Percentiles rank a stretch among this genome's conserved stretches.
Evolutionary conservation across 495 filamentous ascomycete genomes (phyloP).

Genomic region (Friedmanniomyces simplex): DNA sequence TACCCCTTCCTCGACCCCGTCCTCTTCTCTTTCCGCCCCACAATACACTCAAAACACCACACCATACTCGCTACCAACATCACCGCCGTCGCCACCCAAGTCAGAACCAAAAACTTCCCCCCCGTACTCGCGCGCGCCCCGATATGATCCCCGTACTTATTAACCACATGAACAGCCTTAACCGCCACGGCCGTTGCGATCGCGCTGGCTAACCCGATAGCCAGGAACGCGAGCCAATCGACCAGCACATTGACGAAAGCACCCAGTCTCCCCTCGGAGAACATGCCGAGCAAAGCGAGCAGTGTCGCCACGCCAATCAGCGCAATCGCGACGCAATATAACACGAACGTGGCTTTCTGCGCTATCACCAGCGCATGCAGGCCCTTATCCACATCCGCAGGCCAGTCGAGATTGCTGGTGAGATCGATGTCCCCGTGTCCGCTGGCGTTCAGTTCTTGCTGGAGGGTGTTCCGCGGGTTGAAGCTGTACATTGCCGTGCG

Average conservation of each 20-base stretch:
- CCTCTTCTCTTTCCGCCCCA: not conserved
- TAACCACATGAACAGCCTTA: constrained; percentile 47
- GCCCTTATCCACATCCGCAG: constrained; percentile 48
- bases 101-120: constrained; percentile 47
- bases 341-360: constrained; percentile 45
- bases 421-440: constrained; percentile 46
- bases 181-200: constrained; percentile 51
- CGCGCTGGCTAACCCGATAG: constrained; percentile 50
- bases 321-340: constrained; percentile 54
- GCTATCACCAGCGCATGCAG: constrained; percentile 40
- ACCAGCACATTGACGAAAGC: constrained; percentile 38
- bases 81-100: constrained; percentile 46
- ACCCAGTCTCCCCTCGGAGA: constrained; percentile 31
- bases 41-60: constrained; percentile 31
- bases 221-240: constrained; percentile 36
- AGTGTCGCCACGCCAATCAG: constrained; percentile 49
- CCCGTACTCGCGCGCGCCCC: constrained; percentile 46
- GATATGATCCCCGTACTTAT: constrained; percentile 45
- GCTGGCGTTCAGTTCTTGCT: constrained; percentile 38
- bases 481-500: constrained; percentile 46
- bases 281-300: constrained; percentile 34
- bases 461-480: constrained; percentile 47
- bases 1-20: not conserved
- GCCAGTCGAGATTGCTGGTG: constrained; percentile 48
- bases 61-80: constrained; percentile 36